A percentile compares a stretch with the other conserved stretches of the same genome.
These are phyloP conservation scores for Penicillium brasilianum DNA, from an alignment of 2,329 filamentous ascomycete genomes.

Conservation along the genomic window DNA sequence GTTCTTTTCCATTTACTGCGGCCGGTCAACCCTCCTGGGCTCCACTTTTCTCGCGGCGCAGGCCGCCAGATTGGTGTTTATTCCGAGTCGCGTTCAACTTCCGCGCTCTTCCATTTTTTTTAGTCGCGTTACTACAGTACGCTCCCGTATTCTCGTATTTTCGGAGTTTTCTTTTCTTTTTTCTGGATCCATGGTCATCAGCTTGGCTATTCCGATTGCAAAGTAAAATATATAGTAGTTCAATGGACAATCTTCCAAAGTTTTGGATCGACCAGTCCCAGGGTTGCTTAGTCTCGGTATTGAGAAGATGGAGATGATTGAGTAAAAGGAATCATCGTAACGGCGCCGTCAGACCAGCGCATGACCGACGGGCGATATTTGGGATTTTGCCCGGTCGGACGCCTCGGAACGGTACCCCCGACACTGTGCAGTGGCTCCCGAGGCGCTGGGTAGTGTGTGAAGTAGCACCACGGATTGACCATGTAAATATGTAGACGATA, in stretches of 20 bases:
- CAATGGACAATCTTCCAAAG: neutral
- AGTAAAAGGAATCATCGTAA: neutral
- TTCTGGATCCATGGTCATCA: neutral
- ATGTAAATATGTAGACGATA: neutral
- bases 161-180: too few relatives aligned
- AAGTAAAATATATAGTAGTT: neutral
- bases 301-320: neutral
- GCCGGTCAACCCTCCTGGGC: constrained; percentile 8
- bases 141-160: constrained; percentile 2
- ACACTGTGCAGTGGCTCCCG: constrained; percentile 18
- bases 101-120: neutral
- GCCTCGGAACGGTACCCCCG: constrained; percentile 21
- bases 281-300: neutral
- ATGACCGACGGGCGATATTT: constrained; percentile 9
- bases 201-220: neutral
- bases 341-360: neutral
- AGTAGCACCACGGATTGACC: neutral
- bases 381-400: constrained; percentile 24
- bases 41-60: constrained; percentile 29
- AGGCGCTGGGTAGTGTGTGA: constrained; percentile 6
- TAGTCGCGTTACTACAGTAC: neutral
- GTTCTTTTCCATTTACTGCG: neutral
- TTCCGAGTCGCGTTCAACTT: constrained; percentile 16
- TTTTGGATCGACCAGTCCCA: neutral
- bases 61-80: constrained; percentile 28